Conservation (phyloP, 192 early-diverging fungal genomes). For the Haplosporangium gracile region DNA sequence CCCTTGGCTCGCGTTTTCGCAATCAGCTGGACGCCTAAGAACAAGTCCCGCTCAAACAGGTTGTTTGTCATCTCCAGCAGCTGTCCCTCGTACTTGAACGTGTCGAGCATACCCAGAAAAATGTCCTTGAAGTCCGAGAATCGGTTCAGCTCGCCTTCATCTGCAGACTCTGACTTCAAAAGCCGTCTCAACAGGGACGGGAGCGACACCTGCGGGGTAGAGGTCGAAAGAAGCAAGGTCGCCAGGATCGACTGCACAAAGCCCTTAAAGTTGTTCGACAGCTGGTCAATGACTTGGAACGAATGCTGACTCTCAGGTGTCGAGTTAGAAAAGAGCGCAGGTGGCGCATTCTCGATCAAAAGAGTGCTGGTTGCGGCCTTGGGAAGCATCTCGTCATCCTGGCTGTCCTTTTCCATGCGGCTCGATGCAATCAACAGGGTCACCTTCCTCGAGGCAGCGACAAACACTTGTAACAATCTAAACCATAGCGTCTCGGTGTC, state of each 20-base stretch:
- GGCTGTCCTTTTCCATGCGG: not conserved
- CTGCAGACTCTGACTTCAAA: conserved; percentile 62
- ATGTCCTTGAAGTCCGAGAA: conserved; percentile 72
- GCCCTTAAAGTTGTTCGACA: conserved; percentile 66
- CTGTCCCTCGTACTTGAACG: conserved; percentile 75
- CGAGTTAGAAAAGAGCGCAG: conserved; percentile 42
- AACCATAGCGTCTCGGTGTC: conserved; percentile 71
- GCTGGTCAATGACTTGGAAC: conserved; percentile 55
- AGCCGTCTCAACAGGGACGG: conserved; percentile 67
- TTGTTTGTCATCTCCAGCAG: conserved; percentile 72
- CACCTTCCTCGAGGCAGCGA: conserved; percentile 66
- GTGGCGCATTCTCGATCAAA: conserved; percentile 42
- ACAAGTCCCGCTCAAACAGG: conserved; percentile 71
- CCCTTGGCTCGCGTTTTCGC: conserved; percentile 65
- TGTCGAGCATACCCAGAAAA: conserved; percentile 73
- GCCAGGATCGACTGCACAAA: conserved; percentile 71
- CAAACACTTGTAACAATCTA: conserved; percentile 68
- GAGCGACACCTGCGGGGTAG: conserved; percentile 68
- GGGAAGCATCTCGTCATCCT: not conserved
- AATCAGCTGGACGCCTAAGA: conserved; percentile 63
- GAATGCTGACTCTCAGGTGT: conserved; percentile 31
- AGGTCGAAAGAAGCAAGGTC: conserved; percentile 68
- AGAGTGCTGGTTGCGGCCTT: not conserved
- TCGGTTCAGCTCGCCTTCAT: conserved; percentile 35
- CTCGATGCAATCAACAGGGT: conserved; percentile 31